Evolutionary conservation across 805 yeast species (phyloP).

Genomic region (Soucietia sequanensis): DNA sequence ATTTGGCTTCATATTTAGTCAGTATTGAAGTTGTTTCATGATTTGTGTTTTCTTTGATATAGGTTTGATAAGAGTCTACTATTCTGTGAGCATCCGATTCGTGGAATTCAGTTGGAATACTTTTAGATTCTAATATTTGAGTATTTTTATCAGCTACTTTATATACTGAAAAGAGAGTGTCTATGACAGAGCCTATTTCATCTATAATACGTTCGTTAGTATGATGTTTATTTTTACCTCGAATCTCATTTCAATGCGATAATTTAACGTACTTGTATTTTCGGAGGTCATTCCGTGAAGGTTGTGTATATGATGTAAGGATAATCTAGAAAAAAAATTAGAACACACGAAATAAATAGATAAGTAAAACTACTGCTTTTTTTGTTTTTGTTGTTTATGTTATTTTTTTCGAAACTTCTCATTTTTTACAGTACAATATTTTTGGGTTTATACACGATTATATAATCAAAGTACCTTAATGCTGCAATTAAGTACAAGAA

Average conservation of each 20-base stretch:
- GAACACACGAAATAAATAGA: too few species aligned
- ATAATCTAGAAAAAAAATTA: too few species aligned
- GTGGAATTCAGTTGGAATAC: constrained; percentile 45
- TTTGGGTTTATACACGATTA: too few species aligned
- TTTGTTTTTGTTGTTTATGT: too few species aligned
- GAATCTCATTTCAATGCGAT: neutral
- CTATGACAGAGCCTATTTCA: constrained; percentile 12
- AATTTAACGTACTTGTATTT: constrained; percentile 6
- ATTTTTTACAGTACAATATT: too few species aligned
- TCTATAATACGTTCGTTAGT: constrained; percentile 8
- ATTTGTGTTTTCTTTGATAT: constrained; percentile 28
- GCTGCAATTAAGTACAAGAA: too few species aligned
- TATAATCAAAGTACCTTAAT: too few species aligned
- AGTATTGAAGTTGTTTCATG: constrained; percentile 39
- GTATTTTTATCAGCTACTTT: constrained; percentile 24
- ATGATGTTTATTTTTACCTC: neutral
- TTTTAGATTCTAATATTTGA: constrained; percentile 13
- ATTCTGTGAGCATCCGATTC: constrained; percentile 47
- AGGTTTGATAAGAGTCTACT: constrained; percentile 39
- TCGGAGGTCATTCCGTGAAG: too few species aligned
- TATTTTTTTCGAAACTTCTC: too few species aligned
- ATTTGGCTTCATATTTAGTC: constrained; percentile 34
- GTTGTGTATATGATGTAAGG: too few species aligned
- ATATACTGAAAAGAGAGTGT: constrained; percentile 23
- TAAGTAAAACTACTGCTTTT: too few species aligned